These are phyloP conservation scores for Neodidymelliopsis sp. DNA, from an alignment of 2,329 filamentous ascomycete genomes.

Conservation along the genomic window DNA sequence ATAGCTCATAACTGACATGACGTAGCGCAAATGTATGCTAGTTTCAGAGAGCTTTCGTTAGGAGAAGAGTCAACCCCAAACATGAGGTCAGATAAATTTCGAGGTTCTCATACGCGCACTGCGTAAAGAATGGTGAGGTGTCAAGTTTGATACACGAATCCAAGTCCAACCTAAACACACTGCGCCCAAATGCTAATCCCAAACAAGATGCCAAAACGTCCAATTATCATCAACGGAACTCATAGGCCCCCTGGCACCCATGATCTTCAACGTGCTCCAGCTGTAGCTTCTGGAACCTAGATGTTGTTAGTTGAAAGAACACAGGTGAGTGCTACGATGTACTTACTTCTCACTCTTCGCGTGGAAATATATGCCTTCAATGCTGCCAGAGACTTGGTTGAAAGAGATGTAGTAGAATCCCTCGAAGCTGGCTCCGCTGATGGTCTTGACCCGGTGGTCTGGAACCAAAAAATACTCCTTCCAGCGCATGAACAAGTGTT, in stretches of 20 bases:
- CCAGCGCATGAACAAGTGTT: conserved; percentile 98
- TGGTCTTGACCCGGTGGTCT: conserved; percentile 88
- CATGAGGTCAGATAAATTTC: conserved; percentile 19
- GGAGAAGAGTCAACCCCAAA: neutral
- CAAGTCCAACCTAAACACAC: conserved; percentile 25
- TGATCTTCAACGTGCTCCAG: conserved; percentile 85
- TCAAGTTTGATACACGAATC: conserved; percentile 38
- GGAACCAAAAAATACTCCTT: conserved; percentile 98
- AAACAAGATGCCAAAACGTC: conserved; percentile 33
- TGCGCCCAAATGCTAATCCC: conserved; percentile 41
- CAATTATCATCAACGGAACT: conserved; percentile 74
- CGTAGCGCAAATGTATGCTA: neutral
- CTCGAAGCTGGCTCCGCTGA: conserved; percentile 94
- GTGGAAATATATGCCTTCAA: conserved; percentile 97
- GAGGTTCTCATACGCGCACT: conserved; percentile 38
- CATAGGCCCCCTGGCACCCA: conserved; percentile 84
- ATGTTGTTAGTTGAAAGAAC: conserved; percentile 25
- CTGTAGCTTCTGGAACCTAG: conserved; percentile 89
- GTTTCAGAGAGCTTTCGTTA: neutral
- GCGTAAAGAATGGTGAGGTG: conserved; percentile 34
- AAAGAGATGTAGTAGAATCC: conserved; percentile 99
- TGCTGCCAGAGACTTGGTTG: conserved; percentile 84
- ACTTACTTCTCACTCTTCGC: conserved; percentile 95
- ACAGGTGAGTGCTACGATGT: neutral
- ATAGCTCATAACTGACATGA: conserved; percentile 5